phyloP scores from a whole-genome alignment of 805 yeast species.

The Ogataea trehaloabstinens region DNA sequence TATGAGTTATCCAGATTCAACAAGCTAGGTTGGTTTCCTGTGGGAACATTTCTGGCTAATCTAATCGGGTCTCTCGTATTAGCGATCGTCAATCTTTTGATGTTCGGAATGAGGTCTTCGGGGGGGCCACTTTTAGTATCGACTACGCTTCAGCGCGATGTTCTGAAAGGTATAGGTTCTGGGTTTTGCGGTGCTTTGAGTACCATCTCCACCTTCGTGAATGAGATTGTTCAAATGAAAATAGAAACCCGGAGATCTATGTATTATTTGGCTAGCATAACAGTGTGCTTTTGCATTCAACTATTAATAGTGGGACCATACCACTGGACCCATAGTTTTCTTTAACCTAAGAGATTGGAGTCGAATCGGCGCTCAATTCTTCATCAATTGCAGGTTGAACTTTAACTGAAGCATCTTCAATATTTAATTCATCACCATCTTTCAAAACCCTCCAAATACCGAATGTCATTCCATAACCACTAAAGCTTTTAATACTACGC shows the following conservation, averaged over 20 bases:
- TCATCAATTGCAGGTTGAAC: too few species aligned
- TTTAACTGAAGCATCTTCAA: neutral
- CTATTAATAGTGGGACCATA: conserved; percentile 69
- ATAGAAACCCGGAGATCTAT: conserved; percentile 35
- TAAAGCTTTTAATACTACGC: conserved; percentile 25
- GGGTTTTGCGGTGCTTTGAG: conserved; percentile 31
- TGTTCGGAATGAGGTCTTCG: conserved; percentile 13
- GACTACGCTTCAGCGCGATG: conserved; percentile 15
- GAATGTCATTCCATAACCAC: conserved; percentile 25
- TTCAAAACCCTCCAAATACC: conserved; percentile 21
- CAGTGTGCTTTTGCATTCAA: conserved; percentile 44
- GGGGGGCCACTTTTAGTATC: conserved; percentile 9
- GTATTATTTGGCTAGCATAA: conserved; percentile 52
- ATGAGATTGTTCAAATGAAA: conserved; percentile 47
- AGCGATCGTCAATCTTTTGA: conserved; percentile 18
- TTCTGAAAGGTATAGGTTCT: conserved; percentile 23
- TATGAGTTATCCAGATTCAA: conserved; percentile 56
- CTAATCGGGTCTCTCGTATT: conserved; percentile 22
- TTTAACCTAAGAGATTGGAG: neutral
- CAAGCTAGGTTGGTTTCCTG: conserved; percentile 45
- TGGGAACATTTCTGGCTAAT: conserved; percentile 46
- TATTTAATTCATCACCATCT: conserved; percentile 3
- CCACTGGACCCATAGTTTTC: conserved; percentile 58
- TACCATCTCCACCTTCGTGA: conserved; percentile 73
- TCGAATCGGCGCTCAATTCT: conserved; percentile 2